Evolutionary conservation across 495 filamentous ascomycete genomes (phyloP).

Genomic region (Echria macrotheca): DNA sequence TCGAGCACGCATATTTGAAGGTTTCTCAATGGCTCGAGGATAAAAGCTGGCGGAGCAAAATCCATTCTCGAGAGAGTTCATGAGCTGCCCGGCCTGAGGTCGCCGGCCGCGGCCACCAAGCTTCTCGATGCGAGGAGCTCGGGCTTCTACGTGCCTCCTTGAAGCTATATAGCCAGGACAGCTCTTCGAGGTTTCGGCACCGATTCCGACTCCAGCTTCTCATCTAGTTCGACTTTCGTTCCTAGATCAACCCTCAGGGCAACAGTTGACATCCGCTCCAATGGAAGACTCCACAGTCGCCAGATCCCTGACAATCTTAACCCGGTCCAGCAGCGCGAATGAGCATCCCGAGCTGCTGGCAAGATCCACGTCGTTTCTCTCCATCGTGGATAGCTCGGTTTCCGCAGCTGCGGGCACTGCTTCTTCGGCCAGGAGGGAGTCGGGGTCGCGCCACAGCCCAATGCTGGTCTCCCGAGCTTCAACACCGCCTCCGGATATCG

Average conservation of each 20-base stretch:
- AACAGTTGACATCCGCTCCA: neutral
- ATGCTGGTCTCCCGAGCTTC: neutral
- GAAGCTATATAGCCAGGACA: too few species aligned
- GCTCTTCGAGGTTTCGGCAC: neutral
- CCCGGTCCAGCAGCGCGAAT: neutral
- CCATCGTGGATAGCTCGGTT: neutral
- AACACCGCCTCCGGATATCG: slow-evolving; percentile 17
- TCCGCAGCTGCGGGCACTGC: neutral
- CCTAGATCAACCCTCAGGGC: too few species aligned
- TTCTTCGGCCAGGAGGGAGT: neutral
- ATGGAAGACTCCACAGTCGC: neutral
- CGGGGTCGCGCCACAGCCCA: neutral
- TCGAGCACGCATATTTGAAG: neutral
- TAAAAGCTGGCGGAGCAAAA: too few species aligned
- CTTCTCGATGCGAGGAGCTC: neutral
- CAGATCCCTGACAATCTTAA: slow-evolving; percentile 2
- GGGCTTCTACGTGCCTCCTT: neutral
- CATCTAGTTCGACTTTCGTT: too few species aligned
- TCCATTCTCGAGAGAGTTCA: too few species aligned
- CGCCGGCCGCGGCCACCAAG: too few species aligned
- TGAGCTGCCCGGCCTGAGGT: too few species aligned
- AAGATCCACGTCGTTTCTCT: neutral
- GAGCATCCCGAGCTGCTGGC: neutral
- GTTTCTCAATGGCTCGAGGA: neutral
- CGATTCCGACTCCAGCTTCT: neutral